Evolutionary conservation across 257 asterid genomes (phyloP).

Genomic region (Ehretia macrophylla): DNA sequence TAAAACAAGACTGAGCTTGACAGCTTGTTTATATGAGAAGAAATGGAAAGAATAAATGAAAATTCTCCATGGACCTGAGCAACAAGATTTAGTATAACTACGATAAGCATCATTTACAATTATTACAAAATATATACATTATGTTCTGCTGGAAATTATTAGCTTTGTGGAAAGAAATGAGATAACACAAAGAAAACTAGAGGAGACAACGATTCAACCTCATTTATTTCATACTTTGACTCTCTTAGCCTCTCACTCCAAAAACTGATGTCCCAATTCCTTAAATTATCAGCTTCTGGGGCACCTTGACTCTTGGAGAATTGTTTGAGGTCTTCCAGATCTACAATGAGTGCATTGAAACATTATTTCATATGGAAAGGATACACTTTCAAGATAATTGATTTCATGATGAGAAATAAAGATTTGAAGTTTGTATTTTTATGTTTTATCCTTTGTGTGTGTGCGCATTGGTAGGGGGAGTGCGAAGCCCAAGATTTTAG

Average conservation of each 20-base stretch:
- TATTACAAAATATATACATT: background rate
- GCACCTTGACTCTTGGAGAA: constrained; percentile 81
- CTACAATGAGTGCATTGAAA: constrained; percentile 27
- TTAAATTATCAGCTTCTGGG: constrained; percentile 73
- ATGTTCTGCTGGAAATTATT: background rate
- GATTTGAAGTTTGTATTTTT: background rate
- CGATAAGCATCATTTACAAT: too few species aligned
- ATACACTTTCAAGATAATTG: background rate
- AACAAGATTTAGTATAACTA: background rate
- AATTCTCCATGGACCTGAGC: background rate
- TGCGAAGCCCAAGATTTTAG: too few species aligned
- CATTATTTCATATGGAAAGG: background rate
- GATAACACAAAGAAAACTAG: background rate
- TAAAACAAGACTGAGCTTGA: background rate
- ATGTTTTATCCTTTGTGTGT: too few species aligned
- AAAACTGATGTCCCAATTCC: constrained; percentile 77
- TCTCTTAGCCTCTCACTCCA: constrained; percentile 99
- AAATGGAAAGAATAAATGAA: background rate
- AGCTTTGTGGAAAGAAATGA: background rate
- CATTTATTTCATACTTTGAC: constrained; percentile 83
- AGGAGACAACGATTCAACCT: constrained; percentile 40
- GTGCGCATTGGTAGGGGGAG: too few species aligned
- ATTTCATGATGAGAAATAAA: background rate
- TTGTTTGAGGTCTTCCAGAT: constrained; percentile 74
- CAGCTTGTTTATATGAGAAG: too few species aligned